Evolutionary conservation across 371 early-diverging fungal species (phyloP), one percentile per base, ranked within the genome.

Genomic region (Circinella minor): DNA sequence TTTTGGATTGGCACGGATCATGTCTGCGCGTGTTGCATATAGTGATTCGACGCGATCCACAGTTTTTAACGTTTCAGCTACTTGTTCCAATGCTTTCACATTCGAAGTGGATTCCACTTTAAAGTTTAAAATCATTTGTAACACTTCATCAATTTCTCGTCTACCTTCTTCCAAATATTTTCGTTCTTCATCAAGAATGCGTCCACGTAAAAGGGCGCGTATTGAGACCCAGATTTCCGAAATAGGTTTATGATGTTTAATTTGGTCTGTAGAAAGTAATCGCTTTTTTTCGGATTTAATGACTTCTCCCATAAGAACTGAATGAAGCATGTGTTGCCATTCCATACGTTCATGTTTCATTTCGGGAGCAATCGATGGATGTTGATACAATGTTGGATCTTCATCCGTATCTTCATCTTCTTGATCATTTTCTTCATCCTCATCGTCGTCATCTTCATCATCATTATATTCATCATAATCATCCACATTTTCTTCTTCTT

Each of bases 321-420:
- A 92, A 38, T 92, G 87, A 8, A 95, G 83, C 94, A 95, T 94
- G 46, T 91, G 87, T 63, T 92, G 94, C 94, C 94, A 94, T 74
- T 93, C 92, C 20, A 88, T 77, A 47, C 93, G 88, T 71, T 93
- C 93, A n/a, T 57, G 57, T 27, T 27, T 57, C 57, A 57, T 57
- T 17, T 57, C 57, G 10, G 57, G 57, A 4, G 57, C 57, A 10
- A 57, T 57, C 5, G 57, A 57, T 34, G 57, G 57, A 34, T 57
- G 57, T n/a, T 57, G 57, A 34, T 57, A 57, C 0, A 57, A 27
- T 0, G 9, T 27, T 34, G 57, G 57, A n/a, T 57, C 57, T 57
- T 57, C 34, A 4, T 57, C 57, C 7, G 18, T 8, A 7, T 57
- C 57, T 20, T 57, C 57, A 9, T 57, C 3, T 5, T 57, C 57